phyloP scores from a whole-genome alignment of 2,329 filamentous ascomycete genomes.

The Mollisiaceae sp. region DNA sequence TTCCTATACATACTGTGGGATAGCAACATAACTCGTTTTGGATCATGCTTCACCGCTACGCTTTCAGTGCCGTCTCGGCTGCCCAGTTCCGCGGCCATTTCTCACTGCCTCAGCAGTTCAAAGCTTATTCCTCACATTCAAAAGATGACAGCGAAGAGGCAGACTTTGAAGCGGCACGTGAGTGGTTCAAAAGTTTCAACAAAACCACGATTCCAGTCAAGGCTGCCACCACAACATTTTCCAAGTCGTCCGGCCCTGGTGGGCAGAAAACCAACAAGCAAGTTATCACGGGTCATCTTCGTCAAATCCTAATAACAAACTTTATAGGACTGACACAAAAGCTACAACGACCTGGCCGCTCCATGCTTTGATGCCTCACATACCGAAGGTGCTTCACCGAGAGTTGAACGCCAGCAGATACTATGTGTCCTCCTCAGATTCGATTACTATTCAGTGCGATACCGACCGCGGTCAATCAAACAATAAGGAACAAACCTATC shows the following conservation, averaged over 20 bases:
- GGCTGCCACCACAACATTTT: conserved; percentile 37
- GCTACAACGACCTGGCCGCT: conserved; percentile 41
- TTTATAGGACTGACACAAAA: conserved; percentile 42
- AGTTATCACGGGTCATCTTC: neutral
- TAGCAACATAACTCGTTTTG: neutral
- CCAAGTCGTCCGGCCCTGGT: conserved; percentile 39
- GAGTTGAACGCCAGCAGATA: conserved; percentile 36
- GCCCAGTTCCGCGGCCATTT: conserved; percentile 17
- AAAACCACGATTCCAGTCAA: conserved; percentile 35
- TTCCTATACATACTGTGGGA: neutral
- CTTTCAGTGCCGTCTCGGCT: conserved; percentile 22
- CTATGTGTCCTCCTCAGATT: conserved; percentile 38
- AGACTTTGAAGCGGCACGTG: conserved; percentile 38
- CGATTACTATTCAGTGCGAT: conserved; percentile 41
- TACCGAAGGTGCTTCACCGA: conserved; percentile 39
- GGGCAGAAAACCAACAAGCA: conserved; percentile 46
- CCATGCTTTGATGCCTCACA: conserved; percentile 27
- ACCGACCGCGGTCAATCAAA: conserved; percentile 34
- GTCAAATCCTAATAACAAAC: conserved; percentile 13
- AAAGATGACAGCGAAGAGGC: conserved; percentile 26
- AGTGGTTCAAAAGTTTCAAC: conserved; percentile 39
- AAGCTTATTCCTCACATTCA: conserved; percentile 32
- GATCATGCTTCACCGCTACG: conserved; percentile 19
- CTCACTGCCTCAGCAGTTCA: conserved; percentile 19
- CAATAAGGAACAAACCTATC: conserved; percentile 39